Percentiles rank a stretch among this genome's conserved stretches.
These are phyloP conservation scores for Pichia kluyveri DNA, from an alignment of 805 yeast genomes.

Conservation along the genomic window DNA sequence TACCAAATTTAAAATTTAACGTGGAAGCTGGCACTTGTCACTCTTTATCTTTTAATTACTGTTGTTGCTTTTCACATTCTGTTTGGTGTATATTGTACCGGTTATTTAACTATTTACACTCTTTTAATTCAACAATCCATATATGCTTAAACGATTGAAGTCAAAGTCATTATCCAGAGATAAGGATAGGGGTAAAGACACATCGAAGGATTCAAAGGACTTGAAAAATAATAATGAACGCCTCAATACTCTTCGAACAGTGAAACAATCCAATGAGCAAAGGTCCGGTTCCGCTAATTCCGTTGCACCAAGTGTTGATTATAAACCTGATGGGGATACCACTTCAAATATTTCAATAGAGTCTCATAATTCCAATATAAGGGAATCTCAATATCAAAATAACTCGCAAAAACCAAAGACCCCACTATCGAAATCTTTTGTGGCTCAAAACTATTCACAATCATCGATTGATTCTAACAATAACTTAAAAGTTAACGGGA, in stretches of 20 bases:
- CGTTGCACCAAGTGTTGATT: too few species aligned
- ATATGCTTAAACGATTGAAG: conserved; percentile 3
- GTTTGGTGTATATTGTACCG: too few species aligned
- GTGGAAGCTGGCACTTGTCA: too few species aligned
- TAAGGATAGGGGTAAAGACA: not conserved
- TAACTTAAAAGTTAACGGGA: not conserved
- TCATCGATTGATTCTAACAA: not conserved
- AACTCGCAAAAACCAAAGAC: not conserved
- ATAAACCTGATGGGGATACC: too few species aligned
- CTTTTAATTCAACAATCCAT: not conserved
- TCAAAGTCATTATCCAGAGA: not conserved
- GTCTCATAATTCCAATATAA: not conserved
- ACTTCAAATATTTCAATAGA: not conserved
- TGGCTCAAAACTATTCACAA: not conserved
- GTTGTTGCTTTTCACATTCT: too few species aligned
- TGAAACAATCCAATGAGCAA: too few species aligned
- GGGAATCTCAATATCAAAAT: not conserved
- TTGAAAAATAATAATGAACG: not conserved
- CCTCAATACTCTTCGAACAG: too few species aligned
- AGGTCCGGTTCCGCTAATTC: too few species aligned
- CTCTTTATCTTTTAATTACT: too few species aligned
- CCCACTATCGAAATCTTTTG: not conserved
- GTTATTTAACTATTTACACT: too few species aligned
- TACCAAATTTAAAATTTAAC: too few species aligned
- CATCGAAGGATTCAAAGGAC: not conserved